Base-by-base conservation (phyloP, 1,139 yeast genomes). In the Candida sanyaensis region DNA sequence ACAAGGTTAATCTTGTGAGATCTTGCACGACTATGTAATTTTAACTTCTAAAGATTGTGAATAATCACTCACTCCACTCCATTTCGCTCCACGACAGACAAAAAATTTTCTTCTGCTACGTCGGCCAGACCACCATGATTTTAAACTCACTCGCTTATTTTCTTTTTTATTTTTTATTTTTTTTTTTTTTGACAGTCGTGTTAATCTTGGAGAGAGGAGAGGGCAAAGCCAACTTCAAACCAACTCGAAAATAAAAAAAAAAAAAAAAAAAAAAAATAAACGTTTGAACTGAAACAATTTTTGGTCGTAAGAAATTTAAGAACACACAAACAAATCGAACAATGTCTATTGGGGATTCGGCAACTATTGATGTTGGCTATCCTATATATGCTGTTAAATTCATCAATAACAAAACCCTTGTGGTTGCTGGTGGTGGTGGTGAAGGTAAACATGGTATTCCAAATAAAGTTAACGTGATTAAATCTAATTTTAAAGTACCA, bases 341-440 rank as follows among this genome's bases (percentile, higher is more conserved):
- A 21, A 69, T 69, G 74, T 67, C 74, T 30, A 58, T 65, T 36
- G 69, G 67, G 50, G 67, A 69, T 13, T 65, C 73, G 43, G 74
- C 72, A 6, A 61, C 69, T 6, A 64, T 79, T 49, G 83, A 85
- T 58, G 73, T 86, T 41, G 92, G 88, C 3, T 90, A 87, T 61
- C 98, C 99, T 0, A 78, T 90, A 12, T 88, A 86, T 59, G 95
- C 89, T 2, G 84, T 92, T 50, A 79, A 80, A 54, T 92, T 89
- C 63, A 73, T 85, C 46, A 76, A 81, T 56, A 78, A 84, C 56
- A 72, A 76, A 55, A 79, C 85, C 3, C 65, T 91, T 32, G 66
- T 91, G 45, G 88, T 87, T 28, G 83, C 91, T 5, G 99, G 99
- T 38, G 99, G 98, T 41, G 97, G 97, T 34, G 98, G 97, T 36